Evolutionary conservation across 139 green algal genomes (phyloP).

Genomic region (Coelastrella sp.): DNA sequence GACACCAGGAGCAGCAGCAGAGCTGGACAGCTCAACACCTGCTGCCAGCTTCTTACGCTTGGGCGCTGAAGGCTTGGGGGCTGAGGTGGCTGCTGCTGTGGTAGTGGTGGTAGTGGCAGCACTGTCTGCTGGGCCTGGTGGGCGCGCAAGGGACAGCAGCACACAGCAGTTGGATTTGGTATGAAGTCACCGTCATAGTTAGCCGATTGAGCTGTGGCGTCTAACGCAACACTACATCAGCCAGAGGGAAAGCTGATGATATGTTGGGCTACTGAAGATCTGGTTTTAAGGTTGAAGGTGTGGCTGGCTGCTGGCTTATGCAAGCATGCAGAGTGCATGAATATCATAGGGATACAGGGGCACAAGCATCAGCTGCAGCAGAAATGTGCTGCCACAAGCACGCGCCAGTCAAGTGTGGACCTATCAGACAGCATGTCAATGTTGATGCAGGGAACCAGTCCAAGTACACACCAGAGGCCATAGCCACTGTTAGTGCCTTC

Average conservation of each 20-base stretch:
- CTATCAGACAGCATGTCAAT: not conserved
- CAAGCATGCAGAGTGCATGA: too few species aligned
- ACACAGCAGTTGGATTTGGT: too few species aligned
- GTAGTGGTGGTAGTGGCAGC: not conserved
- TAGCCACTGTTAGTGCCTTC: not conserved
- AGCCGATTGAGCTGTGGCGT: too few species aligned
- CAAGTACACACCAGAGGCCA: not conserved
- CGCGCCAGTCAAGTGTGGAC: too few species aligned
- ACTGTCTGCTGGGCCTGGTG: not conserved
- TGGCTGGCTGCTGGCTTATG: too few species aligned
- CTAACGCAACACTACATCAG: too few species aligned
- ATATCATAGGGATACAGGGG: too few species aligned
- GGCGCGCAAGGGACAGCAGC: not conserved
- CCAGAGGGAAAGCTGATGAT: too few species aligned
- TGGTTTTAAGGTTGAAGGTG: too few species aligned
- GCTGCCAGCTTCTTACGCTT: not conserved
- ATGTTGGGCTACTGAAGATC: too few species aligned
- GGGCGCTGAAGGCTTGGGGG: not conserved
- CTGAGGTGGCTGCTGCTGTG: conserved; percentile 2
- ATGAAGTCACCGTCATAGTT: too few species aligned
- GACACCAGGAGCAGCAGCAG: not conserved
- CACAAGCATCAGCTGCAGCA: not conserved
- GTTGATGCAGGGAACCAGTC: not conserved
- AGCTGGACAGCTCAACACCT: not conserved
- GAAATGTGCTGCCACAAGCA: too few species aligned